phyloP scores from a whole-genome alignment of 179 eudicot genomes.

The Dionaea muscipula region DNA sequence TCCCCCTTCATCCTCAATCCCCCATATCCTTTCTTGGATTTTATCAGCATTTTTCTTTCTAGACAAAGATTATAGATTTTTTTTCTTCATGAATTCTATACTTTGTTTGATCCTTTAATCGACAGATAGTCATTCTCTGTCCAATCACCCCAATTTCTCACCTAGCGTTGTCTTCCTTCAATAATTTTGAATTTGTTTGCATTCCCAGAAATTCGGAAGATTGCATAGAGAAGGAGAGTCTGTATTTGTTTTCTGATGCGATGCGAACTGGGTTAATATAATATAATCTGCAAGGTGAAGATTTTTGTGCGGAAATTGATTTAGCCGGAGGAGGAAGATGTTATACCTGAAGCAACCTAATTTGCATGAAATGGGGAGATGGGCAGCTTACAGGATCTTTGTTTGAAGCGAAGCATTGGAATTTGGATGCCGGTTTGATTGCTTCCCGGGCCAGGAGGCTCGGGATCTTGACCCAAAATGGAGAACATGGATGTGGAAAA shows the following conservation, averaged over 20 bases:
- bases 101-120: no score
- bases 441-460: conserved; percentile 68
- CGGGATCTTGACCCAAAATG: conserved; percentile 34
- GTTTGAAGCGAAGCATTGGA: conserved; percentile 8
- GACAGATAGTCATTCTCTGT: no score
- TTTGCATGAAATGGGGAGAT: conserved; percentile 17
- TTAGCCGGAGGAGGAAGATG: conserved; percentile 19
- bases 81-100: no score
- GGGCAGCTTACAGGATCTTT: conserved; percentile 10
- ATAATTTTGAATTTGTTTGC: no score
- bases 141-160: no score
- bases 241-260: neutral
- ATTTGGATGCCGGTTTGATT: conserved; percentile 42
- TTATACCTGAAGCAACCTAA: conserved; percentile 59
- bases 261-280: neutral
- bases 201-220: no score
- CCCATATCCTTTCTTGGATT: neutral
- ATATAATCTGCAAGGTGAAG: neutral
- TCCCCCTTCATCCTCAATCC: neutral
- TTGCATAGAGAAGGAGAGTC: no score
- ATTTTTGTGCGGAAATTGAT: neutral
- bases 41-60: neutral
- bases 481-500: conserved; percentile 30
- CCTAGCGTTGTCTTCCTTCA: no score
- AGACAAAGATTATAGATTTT: no score